phyloP scores from a whole-genome alignment of 1,139 yeast species.

The Zygotorulaspora mrakii region DNA sequence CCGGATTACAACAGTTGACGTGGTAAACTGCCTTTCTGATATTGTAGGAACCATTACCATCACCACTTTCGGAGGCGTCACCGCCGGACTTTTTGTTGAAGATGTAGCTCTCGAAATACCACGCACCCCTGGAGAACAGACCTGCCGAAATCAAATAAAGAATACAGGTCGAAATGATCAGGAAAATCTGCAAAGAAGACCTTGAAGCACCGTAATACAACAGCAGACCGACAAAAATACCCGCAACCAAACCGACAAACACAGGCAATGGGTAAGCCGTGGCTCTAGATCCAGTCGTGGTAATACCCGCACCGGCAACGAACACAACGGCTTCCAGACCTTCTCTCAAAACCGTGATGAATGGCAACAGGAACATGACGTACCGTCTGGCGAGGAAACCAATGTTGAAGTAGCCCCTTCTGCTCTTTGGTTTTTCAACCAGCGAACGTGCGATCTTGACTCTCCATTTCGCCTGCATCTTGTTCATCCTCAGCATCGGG shows the following conservation, averaged over 20 bases:
- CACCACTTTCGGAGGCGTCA: constrained; percentile 84
- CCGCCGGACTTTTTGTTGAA: constrained; percentile 70
- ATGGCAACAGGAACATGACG: constrained; percentile 74
- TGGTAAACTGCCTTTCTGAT: constrained; percentile 79
- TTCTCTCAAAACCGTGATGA: constrained; percentile 80
- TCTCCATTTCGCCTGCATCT: constrained; percentile 87
- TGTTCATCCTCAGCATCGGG: constrained; percentile 77
- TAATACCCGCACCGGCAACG: constrained; percentile 82
- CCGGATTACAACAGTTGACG: constrained; percentile 91
- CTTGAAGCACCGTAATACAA: constrained; percentile 74
- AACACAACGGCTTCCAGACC: constrained; percentile 90
- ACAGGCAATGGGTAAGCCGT: constrained; percentile 82
- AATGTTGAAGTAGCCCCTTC: constrained; percentile 38
- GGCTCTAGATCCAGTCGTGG: constrained; percentile 49
- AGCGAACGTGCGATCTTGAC: constrained; percentile 56
- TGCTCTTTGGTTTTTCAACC: constrained; percentile 41
- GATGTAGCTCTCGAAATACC: constrained; percentile 71
- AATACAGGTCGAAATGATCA: constrained; percentile 75
- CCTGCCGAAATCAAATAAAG: constrained; percentile 86
- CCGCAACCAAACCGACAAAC: constrained; percentile 70
- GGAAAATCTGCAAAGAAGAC: constrained; percentile 71
- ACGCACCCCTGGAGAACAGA: constrained; percentile 81
- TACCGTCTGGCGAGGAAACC: constrained; percentile 51
- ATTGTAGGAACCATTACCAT: constrained; percentile 91
- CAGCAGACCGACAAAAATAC: constrained; percentile 58